Base-by-base conservation (phyloP, 257 asterid genomes). In the Scutellaria barbata region DNA sequence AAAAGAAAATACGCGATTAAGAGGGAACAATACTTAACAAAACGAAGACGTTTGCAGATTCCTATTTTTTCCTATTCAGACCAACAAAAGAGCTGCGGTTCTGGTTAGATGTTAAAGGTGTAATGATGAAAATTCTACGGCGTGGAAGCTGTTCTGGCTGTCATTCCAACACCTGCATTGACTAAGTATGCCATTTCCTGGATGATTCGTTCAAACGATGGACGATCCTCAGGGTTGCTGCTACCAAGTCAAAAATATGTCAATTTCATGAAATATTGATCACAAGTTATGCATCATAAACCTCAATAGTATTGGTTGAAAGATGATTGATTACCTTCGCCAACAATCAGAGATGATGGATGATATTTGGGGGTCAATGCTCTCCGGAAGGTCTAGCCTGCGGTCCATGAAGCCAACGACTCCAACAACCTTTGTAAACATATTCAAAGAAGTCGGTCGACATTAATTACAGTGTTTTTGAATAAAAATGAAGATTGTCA, bases 341-440 rank as follows among this genome's bases (percentile, higher is more conserved):
- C 95, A 90, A 66, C 95, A 90, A 58, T 90, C 93, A 1, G 67
- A 59, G 53, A 90, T 90, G 78, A 86, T 79, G 65, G 90, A 81
- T 52, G 91, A 76, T 8, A 90, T 59, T 37, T 52, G 79, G 17
- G 93, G 91, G 80, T 90, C 95, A 17, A 82, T 57, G 69, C 68
- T 70, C 64, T 65, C 71, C 0, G 93, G 93, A 64, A 90, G 52
- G 51, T 90, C 95, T 52, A 86, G 63, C 66, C 95, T 81, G 10
- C 84, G 75, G 52, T 88, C 88, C 91, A 82, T 83, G 79, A 90
- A 90, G n/a, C 95, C 95, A 6, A 88, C 96, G 6, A 82, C 82
- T 71, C 88, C 95, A 9, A 88, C 88, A 58, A 90, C 95, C 96
- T 90, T 77, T 33, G 43, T 43, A 20, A 66, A 74, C 10, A 54